Conservation (phyloP, 2,329 filamentous ascomycete species). For the Fusarium sp. region DNA sequence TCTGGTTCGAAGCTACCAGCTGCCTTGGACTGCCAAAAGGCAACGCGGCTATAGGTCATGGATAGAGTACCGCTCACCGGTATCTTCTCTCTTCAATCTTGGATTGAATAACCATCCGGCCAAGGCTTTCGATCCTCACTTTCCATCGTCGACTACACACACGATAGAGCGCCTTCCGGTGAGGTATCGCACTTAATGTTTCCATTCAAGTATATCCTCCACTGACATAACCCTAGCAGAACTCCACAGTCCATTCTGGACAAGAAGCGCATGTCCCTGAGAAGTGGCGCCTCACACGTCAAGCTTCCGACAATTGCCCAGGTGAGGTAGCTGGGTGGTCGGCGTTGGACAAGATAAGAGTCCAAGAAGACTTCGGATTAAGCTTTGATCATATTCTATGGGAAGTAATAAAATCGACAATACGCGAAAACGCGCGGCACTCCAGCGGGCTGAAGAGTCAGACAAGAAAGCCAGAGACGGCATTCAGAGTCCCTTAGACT, state of each 20-base stretch:
- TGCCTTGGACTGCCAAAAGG: neutral
- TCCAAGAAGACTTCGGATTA: neutral
- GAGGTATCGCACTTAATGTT: neutral
- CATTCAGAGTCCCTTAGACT: neutral
- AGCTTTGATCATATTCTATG: neutral
- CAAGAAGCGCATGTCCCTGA: neutral
- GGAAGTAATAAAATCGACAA: neutral
- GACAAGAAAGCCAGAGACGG: neutral
- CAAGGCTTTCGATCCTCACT: neutral
- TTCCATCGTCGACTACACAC: neutral
- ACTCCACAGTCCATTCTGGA: neutral
- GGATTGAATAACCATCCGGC: neutral
- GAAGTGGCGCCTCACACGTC: neutral
- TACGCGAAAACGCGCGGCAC: neutral
- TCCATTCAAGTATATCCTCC: neutral
- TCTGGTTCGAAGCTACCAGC: neutral
- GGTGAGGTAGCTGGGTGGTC: neutral
- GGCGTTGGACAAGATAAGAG: neutral
- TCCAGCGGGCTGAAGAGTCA: neutral
- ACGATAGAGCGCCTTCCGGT: neutral
- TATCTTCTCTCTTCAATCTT: neutral
- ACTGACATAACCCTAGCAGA: neutral
- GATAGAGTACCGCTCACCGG: neutral
- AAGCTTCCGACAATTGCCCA: neutral
- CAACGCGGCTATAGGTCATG: neutral